Evolutionary conservation across 106 monocot species (phyloP).

Genomic region (Dendrobium catenatum): DNA sequence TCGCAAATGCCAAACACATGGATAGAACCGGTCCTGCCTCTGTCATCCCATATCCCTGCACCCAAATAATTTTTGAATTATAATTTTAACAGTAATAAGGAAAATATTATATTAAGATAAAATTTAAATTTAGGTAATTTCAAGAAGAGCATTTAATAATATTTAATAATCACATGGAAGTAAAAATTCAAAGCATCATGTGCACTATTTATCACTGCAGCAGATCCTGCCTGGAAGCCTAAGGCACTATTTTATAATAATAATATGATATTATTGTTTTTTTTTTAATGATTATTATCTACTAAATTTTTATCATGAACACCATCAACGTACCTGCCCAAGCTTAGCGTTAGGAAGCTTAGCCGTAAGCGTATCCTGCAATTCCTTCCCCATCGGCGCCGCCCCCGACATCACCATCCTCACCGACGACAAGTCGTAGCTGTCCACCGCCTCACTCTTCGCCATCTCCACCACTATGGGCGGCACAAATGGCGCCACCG

Average conservation of each 20-base stretch:
- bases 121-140: too few species aligned
- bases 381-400: slow-evolving; percentile 68
- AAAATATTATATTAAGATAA: too few species aligned
- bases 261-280: too few species aligned
- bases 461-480: slow-evolving; percentile 51
- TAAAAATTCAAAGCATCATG: too few species aligned
- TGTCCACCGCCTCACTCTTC: slow-evolving; percentile 34
- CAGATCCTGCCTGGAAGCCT: too few species aligned
- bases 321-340: slow-evolving; percentile 30
- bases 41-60: slow-evolving; percentile 55
- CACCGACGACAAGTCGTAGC: slow-evolving; percentile 44
- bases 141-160: too few species aligned
- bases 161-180: too few species aligned
- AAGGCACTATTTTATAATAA: too few species aligned
- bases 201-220: too few species aligned
- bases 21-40: slow-evolving; percentile 65
- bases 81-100: too few species aligned
- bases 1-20: slow-evolving; percentile 57
- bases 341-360: slow-evolving; percentile 47
- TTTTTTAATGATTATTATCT: too few species aligned
- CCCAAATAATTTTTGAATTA: not conserved
- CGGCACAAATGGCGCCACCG: slow-evolving; percentile 51
- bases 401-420: slow-evolving; percentile 57
- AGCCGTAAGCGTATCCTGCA: slow-evolving; percentile 29
- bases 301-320: too few species aligned